These are phyloP conservation scores for Penicillium decumbens DNA, from an alignment of 2,329 filamentous ascomycete genomes.

Conservation along the genomic window DNA sequence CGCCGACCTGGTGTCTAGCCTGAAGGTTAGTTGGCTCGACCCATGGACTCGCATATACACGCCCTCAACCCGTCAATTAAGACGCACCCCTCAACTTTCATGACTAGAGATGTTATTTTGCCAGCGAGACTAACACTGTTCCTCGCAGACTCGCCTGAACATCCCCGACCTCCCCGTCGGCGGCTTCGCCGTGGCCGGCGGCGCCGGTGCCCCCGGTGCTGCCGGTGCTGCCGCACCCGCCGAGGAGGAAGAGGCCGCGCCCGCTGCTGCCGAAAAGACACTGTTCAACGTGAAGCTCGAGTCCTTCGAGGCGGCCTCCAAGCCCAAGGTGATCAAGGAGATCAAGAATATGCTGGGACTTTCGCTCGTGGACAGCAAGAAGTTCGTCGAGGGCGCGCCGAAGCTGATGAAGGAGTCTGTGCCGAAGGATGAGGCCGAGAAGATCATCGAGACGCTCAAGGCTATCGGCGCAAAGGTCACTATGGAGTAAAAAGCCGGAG, in stretches of 20 bases:
- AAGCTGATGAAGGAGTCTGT: slow-evolving; percentile 99
- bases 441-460: slow-evolving; percentile 95
- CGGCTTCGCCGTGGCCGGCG: slow-evolving; percentile 70
- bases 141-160: slow-evolving; percentile 75
- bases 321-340: slow-evolving; percentile 99
- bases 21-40: slow-evolving; percentile 66
- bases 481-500: slow-evolving; percentile 67
- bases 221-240: slow-evolving; percentile 62
- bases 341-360: slow-evolving; percentile 93
- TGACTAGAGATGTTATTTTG: background rate
- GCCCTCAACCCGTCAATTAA: slow-evolving; percentile 8
- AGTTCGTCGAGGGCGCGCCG: slow-evolving; percentile 96
- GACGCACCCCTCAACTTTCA: background rate
- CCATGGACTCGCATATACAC: slow-evolving; percentile 1
- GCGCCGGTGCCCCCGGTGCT: slow-evolving; percentile 56
- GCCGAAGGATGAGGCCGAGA: slow-evolving; percentile 97
- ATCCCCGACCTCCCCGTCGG: slow-evolving; percentile 97
- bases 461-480: slow-evolving; percentile 79
- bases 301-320: slow-evolving; percentile 78
- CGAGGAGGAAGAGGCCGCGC: slow-evolving; percentile 81
- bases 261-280: slow-evolving; percentile 86
- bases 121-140: background rate
- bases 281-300: slow-evolving; percentile 94
- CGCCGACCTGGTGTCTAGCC: slow-evolving; percentile 84
- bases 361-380: slow-evolving; percentile 98